These are phyloP conservation scores for Fusarium nodosum DNA, from an alignment of 2,329 filamentous ascomycete species.

Conservation along the genomic window DNA sequence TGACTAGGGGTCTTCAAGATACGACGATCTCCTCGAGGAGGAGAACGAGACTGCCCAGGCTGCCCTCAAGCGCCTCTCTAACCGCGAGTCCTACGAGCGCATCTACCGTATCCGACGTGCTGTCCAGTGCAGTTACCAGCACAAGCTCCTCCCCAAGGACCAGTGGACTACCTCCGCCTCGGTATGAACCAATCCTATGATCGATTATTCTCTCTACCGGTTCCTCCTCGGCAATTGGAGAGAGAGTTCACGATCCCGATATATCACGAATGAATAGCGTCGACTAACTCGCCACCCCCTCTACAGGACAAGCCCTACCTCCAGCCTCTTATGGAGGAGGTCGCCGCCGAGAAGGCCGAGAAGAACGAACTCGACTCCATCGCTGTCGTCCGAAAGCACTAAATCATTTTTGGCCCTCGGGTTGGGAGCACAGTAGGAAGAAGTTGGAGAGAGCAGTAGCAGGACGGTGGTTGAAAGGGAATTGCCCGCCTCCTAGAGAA, in stretches of 20 bases:
- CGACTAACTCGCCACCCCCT: conserved; percentile 36
- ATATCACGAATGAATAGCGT: conserved; percentile 22
- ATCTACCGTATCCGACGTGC: conserved; percentile 97
- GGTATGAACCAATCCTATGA: conserved; percentile 52
- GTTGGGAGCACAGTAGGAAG: conserved; percentile 21
- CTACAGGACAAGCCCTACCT: conserved; percentile 68
- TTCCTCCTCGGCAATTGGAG: conserved; percentile 38
- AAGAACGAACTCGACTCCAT: conserved; percentile 66
- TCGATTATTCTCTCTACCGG: conserved; percentile 11
- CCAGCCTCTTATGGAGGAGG: conserved; percentile 64
- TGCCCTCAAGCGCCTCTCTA: conserved; percentile 89
- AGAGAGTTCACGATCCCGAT: conserved; percentile 35
- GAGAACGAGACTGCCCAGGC: conserved; percentile 88
- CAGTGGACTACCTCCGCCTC: conserved; percentile 72
- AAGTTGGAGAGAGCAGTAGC: conserved; percentile 33
- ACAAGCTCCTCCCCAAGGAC: conserved; percentile 74
- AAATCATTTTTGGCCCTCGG: conserved; percentile 40
- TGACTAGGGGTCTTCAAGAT: conserved; percentile 65
- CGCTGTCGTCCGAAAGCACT: conserved; percentile 65
- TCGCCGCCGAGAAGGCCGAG: conserved; percentile 66
- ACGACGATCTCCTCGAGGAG: conserved; percentile 95
- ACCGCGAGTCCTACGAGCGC: conserved; percentile 95
- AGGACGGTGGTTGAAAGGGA: conserved; percentile 44
- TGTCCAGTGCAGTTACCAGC: conserved; percentile 78
- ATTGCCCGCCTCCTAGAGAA: conserved; percentile 42